Percentiles rank a stretch among this genome's conserved stretches.
These are phyloP conservation scores for Backusella sp. DNA, from an alignment of 192 early-diverging fungal genomes.

Conservation along the genomic window DNA sequence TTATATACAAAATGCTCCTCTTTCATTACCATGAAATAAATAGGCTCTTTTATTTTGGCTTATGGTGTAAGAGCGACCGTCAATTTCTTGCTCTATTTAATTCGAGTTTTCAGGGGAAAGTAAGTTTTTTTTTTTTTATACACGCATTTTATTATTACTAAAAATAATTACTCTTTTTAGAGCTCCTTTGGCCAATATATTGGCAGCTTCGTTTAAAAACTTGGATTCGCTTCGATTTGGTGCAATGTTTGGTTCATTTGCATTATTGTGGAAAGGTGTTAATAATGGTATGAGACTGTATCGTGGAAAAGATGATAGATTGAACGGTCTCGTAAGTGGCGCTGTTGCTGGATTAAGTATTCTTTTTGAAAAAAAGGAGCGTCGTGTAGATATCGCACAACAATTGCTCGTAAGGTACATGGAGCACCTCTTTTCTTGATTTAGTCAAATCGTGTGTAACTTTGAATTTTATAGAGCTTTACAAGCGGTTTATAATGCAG, in stretches of 20 bases:
- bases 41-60: conserved; percentile 51
- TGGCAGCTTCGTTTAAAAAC: conserved; percentile 56
- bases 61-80: conserved; percentile 57
- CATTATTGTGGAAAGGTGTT: conserved; percentile 72
- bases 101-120: conserved; percentile 43
- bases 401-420: conserved; percentile 57
- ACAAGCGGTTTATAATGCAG: conserved; percentile 56
- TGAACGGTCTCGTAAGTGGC: conserved; percentile 55
- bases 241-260: conserved; percentile 74
- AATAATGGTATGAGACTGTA: conserved; percentile 58
- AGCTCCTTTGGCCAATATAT: conserved; percentile 35
- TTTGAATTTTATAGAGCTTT: conserved; percentile 36
- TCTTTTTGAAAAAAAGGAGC: conserved; percentile 53
- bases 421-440: neutral
- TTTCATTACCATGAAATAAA: neutral
- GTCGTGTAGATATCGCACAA: conserved; percentile 54
- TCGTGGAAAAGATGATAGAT: conserved; percentile 52
- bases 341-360: conserved; percentile 53
- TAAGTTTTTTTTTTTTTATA: conserved; percentile 16
- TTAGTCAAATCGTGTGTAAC: neutral
- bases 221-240: conserved; percentile 64
- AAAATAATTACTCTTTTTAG: conserved; percentile 25
- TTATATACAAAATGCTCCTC: neutral
- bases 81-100: conserved; percentile 48
- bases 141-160: neutral